Percentiles rank a stretch among this genome's conserved stretches.
Conservation (phyloP, 495 filamentous ascomycete species). For the Lasiosphaeria ovina region DNA sequence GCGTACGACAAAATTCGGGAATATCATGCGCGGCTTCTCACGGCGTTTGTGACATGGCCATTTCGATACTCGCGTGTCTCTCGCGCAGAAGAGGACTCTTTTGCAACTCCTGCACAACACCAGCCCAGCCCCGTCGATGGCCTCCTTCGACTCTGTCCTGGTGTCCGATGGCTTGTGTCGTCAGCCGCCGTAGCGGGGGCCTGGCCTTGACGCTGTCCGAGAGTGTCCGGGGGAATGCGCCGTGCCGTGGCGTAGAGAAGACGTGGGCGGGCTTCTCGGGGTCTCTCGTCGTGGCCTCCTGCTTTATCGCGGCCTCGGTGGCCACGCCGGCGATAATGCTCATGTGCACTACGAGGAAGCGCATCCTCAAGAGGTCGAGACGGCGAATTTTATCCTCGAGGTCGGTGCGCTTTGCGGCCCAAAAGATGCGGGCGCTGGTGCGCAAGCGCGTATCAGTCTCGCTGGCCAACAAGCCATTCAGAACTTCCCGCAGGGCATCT, state of each 20-base stretch:
- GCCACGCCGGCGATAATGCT: constrained; percentile 47
- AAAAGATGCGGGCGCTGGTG: constrained; percentile 44
- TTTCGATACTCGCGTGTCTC: constrained; percentile 52
- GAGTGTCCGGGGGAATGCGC: constrained; percentile 31
- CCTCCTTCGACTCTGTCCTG: constrained; percentile 35
- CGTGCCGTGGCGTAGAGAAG: constrained; percentile 8
- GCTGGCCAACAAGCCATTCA: constrained; percentile 47
- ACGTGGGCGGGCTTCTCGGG: constrained; percentile 25
- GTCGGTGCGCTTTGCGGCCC: constrained; percentile 43
- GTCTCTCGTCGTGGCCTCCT: constrained; percentile 28
- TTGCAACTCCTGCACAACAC: constrained; percentile 53
- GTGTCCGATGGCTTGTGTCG: constrained; percentile 45
- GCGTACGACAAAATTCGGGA: not conserved
- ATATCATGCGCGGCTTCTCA: not conserved
- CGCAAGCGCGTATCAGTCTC: constrained; percentile 43
- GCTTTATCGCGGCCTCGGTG: constrained; percentile 34
- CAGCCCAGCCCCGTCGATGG: constrained; percentile 49
- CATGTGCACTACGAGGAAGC: constrained; percentile 56
- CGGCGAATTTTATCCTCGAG: constrained; percentile 54
- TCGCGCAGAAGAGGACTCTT: constrained; percentile 49
- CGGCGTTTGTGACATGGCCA: constrained; percentile 34
- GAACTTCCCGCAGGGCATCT: constrained; percentile 49
- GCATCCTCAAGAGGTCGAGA: constrained; percentile 59
- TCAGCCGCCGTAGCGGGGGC: constrained; percentile 41
- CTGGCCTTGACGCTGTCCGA: constrained; percentile 41